Evolutionary conservation across 306 rosid species (phyloP).

Genomic region (Albizia julibrissin): DNA sequence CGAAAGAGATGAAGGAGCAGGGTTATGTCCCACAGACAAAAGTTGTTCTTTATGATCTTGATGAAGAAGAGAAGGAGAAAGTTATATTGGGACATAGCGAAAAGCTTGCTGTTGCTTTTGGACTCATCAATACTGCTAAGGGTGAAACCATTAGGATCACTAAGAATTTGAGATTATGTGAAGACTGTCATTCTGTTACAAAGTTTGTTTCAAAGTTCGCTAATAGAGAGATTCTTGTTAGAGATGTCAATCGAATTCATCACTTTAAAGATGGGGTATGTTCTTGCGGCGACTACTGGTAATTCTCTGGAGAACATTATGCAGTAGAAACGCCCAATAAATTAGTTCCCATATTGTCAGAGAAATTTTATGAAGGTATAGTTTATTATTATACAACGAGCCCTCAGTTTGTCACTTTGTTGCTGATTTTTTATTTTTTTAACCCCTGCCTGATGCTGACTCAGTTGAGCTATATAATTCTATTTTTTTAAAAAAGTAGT

Average conservation of each 20-base stretch:
- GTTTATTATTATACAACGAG: background rate
- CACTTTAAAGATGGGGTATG: slow-evolving; percentile 78
- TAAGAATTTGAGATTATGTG: slow-evolving; percentile 89
- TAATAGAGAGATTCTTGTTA: slow-evolving; percentile 80
- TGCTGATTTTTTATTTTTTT: background rate
- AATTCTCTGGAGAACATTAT: slow-evolving; percentile 32
- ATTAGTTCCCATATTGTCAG: slow-evolving; percentile 4
- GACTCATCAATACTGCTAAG: slow-evolving; percentile 69
- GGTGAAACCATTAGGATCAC: slow-evolving; percentile 80
- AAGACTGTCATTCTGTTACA: slow-evolving; percentile 88
- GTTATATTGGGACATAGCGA: slow-evolving; percentile 87
- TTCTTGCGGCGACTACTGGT: slow-evolving; percentile 96
- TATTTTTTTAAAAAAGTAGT: background rate
- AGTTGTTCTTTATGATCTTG: slow-evolving; percentile 75
- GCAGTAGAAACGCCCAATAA: slow-evolving; percentile 17
- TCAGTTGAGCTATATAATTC: background rate
- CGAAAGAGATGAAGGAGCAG: slow-evolving; percentile 71
- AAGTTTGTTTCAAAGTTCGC: slow-evolving; percentile 81
- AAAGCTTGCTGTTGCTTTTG: slow-evolving; percentile 90
- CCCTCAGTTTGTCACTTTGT: background rate
- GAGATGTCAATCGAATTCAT: slow-evolving; percentile 93
- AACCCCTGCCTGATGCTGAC: background rate
- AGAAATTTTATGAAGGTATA: slow-evolving; percentile 29
- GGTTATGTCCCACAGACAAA: slow-evolving; percentile 73
- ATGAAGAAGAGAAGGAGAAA: slow-evolving; percentile 82